These are phyloP conservation scores for Colletotrichum sp. DNA, from an alignment of 2,329 filamentous ascomycete species.

Conservation along the genomic window DNA sequence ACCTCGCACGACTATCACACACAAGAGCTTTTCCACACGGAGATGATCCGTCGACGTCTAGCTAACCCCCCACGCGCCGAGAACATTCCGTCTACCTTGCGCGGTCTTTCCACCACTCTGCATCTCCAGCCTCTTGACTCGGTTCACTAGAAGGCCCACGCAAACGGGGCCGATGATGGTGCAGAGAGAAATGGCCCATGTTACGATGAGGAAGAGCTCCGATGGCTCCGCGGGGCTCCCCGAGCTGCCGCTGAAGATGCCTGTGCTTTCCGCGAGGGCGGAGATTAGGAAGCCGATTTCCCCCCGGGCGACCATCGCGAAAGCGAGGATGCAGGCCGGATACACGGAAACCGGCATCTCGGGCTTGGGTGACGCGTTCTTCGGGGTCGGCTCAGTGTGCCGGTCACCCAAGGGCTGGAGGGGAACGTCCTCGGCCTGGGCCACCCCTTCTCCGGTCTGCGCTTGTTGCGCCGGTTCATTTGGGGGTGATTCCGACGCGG, in stretches of 20 bases:
- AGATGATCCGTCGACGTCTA: neutral
- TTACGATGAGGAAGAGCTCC: constrained; percentile 56
- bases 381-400: constrained; percentile 18
- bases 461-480: neutral
- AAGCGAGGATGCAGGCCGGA: constrained; percentile 68
- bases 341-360: constrained; percentile 67
- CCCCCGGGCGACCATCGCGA: constrained; percentile 76
- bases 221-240: constrained; percentile 27
- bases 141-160: constrained; percentile 50
- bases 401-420: neutral
- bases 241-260: constrained; percentile 37
- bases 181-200: constrained; percentile 61
- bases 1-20: neutral
- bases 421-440: neutral
- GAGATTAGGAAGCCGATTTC: constrained; percentile 83
- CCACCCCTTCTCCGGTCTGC: neutral
- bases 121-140: constrained; percentile 39
- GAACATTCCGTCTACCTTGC: neutral
- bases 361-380: constrained; percentile 24
- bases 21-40: neutral
- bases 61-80: constrained; percentile 17
- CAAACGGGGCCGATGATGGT: constrained; percentile 56
- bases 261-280: constrained; percentile 64
- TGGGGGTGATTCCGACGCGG: neutral
- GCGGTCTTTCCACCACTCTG: neutral